Conservation (phyloP, 768 basidiomycete genomes). For the Dacryopinax spathularia region DNA sequence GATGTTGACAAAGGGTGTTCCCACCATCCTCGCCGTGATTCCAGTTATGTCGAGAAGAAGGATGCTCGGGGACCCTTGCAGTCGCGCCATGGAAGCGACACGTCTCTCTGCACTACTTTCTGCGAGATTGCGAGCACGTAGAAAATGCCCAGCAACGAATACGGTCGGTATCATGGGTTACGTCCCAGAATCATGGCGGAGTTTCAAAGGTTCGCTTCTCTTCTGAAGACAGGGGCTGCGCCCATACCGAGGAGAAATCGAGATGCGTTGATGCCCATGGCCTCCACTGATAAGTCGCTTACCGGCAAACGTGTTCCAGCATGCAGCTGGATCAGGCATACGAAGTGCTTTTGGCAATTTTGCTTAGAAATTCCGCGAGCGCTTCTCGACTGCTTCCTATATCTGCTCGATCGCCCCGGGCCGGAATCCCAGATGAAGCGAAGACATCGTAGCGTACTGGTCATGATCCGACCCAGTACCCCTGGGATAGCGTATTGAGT, state of each 20-base stretch:
- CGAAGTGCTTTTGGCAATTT: neutral
- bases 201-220: neutral
- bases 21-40: neutral
- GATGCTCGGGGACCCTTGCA: neutral
- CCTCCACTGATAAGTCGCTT: neutral
- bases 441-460: neutral
- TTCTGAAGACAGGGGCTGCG: neutral
- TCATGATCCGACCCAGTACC: neutral
- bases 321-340: neutral
- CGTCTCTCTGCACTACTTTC: no score
- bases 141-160: neutral
- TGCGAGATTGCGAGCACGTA: neutral
- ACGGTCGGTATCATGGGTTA: neutral
- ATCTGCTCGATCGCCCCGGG: neutral
- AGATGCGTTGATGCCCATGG: neutral
- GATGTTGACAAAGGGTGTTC: neutral
- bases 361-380: neutral
- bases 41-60: no score
- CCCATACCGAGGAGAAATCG: neutral
- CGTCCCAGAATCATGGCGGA: neutral
- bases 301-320: slow-evolving; percentile 3
- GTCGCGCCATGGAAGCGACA: neutral
- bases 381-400: neutral
- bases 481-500: neutral
- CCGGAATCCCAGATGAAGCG: neutral